Evolutionary conservation across 2,329 filamentous ascomycete genomes (phyloP).

Genomic region (Fusarium albidum): DNA sequence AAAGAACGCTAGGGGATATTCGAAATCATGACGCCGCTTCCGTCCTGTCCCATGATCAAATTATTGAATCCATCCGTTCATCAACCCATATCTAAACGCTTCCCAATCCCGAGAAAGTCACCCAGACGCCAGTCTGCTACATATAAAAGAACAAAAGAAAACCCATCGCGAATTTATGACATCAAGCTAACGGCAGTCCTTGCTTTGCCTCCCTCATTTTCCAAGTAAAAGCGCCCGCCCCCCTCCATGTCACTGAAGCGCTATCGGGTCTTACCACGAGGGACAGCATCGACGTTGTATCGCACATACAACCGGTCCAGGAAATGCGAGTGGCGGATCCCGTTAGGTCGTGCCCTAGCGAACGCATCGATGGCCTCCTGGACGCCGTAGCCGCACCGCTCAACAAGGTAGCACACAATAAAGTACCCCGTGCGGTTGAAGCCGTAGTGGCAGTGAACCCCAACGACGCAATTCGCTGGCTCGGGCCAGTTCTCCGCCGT

Average conservation of each 20-base stretch:
- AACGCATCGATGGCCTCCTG: conserved; percentile 84
- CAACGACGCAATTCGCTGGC: conserved; percentile 63
- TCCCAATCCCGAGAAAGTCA: background rate
- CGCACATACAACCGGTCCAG: conserved; percentile 83
- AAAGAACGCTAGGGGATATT: conserved; percentile 17
- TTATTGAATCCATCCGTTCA: conserved; percentile 2
- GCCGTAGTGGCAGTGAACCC: conserved; percentile 94
- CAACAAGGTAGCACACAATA: conserved; percentile 89
- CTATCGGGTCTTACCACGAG: conserved; percentile 2
- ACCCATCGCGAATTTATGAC: background rate
- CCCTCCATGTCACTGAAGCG: background rate
- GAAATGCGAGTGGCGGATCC: conserved; percentile 91
- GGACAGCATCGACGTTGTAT: conserved; percentile 58
- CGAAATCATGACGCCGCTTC: conserved; percentile 18
- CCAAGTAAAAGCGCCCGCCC: background rate
- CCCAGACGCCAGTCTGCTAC: conserved; percentile 15
- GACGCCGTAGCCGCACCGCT: conserved; percentile 75
- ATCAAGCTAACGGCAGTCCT: background rate
- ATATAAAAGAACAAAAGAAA: background rate
- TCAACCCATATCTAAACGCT: conserved; percentile 9
- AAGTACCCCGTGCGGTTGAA: conserved; percentile 96
- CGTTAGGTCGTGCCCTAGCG: conserved; percentile 74
- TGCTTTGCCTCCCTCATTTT: background rate
- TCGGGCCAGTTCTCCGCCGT: conserved; percentile 51
- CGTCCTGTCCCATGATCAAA: conserved; percentile 4